A percentile compares a stretch with the other conserved stretches of the same genome.
These are phyloP conservation scores for Suillus discolor DNA, from an alignment of 768 basidiomycete genomes.

Conservation along the genomic window DNA sequence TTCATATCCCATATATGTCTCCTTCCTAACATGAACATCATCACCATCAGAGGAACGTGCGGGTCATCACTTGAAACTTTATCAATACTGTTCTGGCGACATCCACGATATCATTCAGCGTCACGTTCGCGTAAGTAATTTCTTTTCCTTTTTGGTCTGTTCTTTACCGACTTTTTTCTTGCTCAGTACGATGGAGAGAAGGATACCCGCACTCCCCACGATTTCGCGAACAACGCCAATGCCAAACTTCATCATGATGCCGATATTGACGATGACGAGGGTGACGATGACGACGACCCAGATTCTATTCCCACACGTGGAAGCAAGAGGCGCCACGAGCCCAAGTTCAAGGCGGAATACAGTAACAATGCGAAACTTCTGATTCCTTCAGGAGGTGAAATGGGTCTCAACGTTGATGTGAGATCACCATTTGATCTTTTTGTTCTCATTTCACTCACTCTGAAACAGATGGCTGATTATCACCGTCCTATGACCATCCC, in stretches of 20 bases:
- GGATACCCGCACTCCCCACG: conserved; percentile 50
- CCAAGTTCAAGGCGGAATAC: conserved; percentile 35
- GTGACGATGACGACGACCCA: conserved; percentile 42
- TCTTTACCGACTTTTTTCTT: not conserved
- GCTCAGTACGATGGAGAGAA: conserved; percentile 53
- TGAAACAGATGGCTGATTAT: conserved; percentile 32
- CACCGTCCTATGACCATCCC: conserved; percentile 36
- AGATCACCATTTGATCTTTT: conserved; percentile 9
- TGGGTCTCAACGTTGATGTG: conserved; percentile 27
- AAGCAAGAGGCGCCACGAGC: conserved; percentile 25
- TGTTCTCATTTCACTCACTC: conserved; percentile 6
- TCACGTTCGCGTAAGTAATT: conserved; percentile 52
- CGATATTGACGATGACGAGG: conserved; percentile 38
- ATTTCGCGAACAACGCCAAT: conserved; percentile 45
- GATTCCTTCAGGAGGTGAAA: conserved; percentile 20
- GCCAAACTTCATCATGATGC: conserved; percentile 23
- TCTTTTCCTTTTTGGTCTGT: not conserved
- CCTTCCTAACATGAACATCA: conserved; percentile 31
- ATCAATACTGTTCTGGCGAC: conserved; percentile 79
- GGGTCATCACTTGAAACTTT: conserved; percentile 79
- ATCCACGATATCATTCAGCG: conserved; percentile 71
- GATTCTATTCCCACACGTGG: conserved; percentile 22
- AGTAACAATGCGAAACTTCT: conserved; percentile 20
- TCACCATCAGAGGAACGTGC: conserved; percentile 72
- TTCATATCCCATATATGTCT: conserved; percentile 6